Evolutionary conservation across 2,329 filamentous ascomycete genomes (phyloP), one percentile per base, ranked within the genome.

Genomic region (Diaporthe citrichinensis): DNA sequence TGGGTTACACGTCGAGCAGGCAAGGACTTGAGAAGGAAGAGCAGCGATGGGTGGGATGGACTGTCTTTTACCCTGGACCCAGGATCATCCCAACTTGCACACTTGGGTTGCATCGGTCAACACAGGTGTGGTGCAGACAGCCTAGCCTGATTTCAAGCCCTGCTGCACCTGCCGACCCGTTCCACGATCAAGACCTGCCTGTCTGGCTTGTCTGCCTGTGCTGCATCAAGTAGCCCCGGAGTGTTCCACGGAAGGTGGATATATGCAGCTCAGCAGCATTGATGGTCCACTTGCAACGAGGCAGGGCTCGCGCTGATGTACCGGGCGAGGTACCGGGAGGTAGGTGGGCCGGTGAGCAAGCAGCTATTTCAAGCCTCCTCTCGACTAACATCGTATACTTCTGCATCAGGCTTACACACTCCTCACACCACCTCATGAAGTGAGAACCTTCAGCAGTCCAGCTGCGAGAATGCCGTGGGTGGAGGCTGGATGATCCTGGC

Each of bases 31-130:
- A 51, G 69, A 53, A 59, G 59, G 58, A 44, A 44, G 67, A 68
- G 75, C 51, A 58, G 44, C 34, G 58, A 65, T 49, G 65, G 72
- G 71, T 69, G 73, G 75, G 74, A 68, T 62, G 68, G 46, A 67
- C 25, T 49, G 51, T 74, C 71, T 75, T 76, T 76, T 65, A 69
- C 73, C 61, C 51, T 74, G 71, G 71, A 74, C 72, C 72, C 46
- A 73, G 71, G 73, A 74, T 72, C 68, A 74, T 75, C 44, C 61
- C 59, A 41, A 67, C 72, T 55, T 72, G 36, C 44, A 55, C 49
- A 41, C 53, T 75, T 71, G 75, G 75, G 75, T 76, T 62, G 71
- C 75, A 76, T 76, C 72, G 75, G 25, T 53, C 28, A 58, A 58
- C 36, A 31, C 44, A 53, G 53, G 73, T 75, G 73, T 76, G 72